These are phyloP conservation scores for Hortiboletus flavorubellus DNA, from an alignment of 768 basidiomycete genomes.

Conservation along the genomic window DNA sequence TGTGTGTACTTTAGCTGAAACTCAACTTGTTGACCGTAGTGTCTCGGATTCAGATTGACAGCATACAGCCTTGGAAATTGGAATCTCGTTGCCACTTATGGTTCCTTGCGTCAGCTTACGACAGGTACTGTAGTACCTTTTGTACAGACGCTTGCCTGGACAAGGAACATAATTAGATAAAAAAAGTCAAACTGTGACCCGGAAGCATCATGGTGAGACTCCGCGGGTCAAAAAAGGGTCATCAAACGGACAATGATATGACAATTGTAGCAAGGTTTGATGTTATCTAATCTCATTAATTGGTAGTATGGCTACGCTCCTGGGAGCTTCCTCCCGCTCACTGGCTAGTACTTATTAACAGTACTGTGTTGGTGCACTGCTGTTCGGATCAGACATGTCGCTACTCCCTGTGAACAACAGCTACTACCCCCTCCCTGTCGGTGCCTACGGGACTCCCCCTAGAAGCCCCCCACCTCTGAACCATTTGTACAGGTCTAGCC, in stretches of 20 bases:
- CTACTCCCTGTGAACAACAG: conserved; percentile 28
- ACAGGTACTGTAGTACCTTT: no score
- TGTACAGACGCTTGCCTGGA: no score
- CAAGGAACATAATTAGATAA: no score
- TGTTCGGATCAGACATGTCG: conserved; percentile 15
- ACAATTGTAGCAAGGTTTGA: not conserved
- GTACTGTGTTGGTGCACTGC: not conserved
- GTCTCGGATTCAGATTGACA: no score
- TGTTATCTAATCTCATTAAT: conserved; percentile 19
- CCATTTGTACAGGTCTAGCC: conserved; percentile 3
- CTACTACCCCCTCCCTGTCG: conserved; percentile 32
- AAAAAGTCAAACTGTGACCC: no score
- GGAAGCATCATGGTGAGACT: not conserved
- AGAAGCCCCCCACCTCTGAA: conserved; percentile 28
- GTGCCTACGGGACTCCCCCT: conserved; percentile 28
- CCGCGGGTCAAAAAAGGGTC: no score
- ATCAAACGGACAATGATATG: not conserved
- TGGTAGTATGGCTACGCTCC: not conserved
- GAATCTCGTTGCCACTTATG: no score
- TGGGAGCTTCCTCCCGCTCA: not conserved
- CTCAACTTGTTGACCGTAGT: no score
- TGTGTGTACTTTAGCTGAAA: not conserved
- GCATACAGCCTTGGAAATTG: no score
- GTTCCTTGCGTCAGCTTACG: no score
- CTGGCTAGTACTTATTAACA: not conserved